Evolutionary conservation across 2,329 filamentous ascomycete genomes (phyloP).

Genomic region (Exophiala viscosa): DNA sequence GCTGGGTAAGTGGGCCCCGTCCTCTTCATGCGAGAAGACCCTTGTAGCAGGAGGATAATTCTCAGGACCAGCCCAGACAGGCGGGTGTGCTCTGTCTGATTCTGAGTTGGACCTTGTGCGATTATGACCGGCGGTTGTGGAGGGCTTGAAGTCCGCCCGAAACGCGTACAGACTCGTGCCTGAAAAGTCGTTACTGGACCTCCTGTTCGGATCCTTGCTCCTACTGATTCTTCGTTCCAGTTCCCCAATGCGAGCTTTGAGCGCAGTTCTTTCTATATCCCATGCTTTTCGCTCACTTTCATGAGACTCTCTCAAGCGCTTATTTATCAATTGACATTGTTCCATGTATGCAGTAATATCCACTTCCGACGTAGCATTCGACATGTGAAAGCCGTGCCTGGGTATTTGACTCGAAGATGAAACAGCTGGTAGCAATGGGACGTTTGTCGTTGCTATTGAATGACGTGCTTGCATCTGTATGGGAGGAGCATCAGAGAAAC

Average conservation of each 20-base stretch:
- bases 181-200: conserved; percentile 27
- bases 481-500: conserved; percentile 37
- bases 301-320: conserved; percentile 40
- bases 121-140: conserved; percentile 7
- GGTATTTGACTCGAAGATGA: conserved; percentile 27
- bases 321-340: conserved; percentile 40
- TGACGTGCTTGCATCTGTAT: conserved; percentile 37
- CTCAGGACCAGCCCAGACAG: conserved; percentile 45
- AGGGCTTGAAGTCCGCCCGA: conserved; percentile 16
- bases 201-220: conserved; percentile 22
- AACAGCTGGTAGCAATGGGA: conserved; percentile 32
- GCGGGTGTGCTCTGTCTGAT: conserved; percentile 20
- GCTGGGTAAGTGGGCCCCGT: conserved; percentile 28
- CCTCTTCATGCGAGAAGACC: conserved; percentile 39
- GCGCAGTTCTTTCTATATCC: conserved; percentile 41
- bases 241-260: conserved; percentile 41
- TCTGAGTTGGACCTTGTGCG: conserved; percentile 15
- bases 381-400: conserved; percentile 22
- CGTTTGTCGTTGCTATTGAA: conserved; percentile 37
- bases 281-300: conserved; percentile 43
- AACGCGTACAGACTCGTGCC: conserved; percentile 24
- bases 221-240: conserved; percentile 36
- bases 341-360: conserved; percentile 40
- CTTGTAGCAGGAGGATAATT: conserved; percentile 39
- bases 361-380: conserved; percentile 23